A percentile compares a stretch with the other conserved stretches of the same genome.
phyloP scores from a whole-genome alignment of 441 rosid genomes.

The Brassica balearica region DNA sequence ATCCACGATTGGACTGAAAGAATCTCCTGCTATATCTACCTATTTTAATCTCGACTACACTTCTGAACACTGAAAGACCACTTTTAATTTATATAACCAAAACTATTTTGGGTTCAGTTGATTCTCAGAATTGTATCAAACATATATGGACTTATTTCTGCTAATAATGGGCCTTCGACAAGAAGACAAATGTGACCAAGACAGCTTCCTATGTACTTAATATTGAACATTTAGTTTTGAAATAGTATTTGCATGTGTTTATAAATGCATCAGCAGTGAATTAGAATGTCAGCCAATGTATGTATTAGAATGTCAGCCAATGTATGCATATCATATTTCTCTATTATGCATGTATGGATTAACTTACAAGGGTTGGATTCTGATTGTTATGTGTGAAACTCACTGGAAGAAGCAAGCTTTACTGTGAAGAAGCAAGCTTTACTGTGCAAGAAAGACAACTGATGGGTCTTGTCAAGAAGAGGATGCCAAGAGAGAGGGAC shows the following conservation, averaged over 20 bases:
- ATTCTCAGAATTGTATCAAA: constrained; percentile 10
- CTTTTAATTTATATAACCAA: constrained; percentile 1
- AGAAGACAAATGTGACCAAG: constrained; percentile 36
- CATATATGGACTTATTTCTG: constrained; percentile 30
- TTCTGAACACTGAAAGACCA: constrained; percentile 18
- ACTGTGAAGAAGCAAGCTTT: constrained; percentile 29
- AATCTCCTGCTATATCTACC: constrained; percentile 63
- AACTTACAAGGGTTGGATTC: constrained; percentile 26
- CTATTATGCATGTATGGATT: background rate
- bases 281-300: constrained; percentile 13
- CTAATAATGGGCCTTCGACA: constrained; percentile 29
- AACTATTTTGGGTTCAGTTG: constrained; percentile 1
- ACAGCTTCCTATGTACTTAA: constrained; percentile 14
- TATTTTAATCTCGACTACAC: background rate
- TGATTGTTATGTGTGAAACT: background rate
- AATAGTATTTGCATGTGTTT: constrained; percentile 36
- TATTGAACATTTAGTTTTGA: constrained; percentile 33
- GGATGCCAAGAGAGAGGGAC: constrained; percentile 38
- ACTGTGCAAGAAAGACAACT: constrained; percentile 38
- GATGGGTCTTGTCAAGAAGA: constrained; percentile 47
- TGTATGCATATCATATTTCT: background rate
- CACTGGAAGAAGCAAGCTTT: too few relatives aligned
- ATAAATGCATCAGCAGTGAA: constrained; percentile 19
- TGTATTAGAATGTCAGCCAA: background rate
- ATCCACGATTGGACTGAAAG: constrained; percentile 83